Evolutionary conservation across 345 rosid species (phyloP).

Genomic region (Eucalyptus tenuipes): DNA sequence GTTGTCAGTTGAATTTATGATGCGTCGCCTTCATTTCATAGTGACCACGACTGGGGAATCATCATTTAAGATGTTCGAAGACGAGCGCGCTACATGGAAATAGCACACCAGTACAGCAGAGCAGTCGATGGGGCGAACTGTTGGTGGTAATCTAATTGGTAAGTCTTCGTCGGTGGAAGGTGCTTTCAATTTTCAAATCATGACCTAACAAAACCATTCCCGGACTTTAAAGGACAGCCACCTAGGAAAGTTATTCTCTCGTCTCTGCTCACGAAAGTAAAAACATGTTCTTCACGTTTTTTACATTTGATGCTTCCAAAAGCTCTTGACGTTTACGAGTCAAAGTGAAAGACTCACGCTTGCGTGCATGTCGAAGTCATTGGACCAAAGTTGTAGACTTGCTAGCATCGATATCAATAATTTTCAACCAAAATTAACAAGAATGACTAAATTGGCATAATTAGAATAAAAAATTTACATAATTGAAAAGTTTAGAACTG

Average conservation of each 20-base stretch:
- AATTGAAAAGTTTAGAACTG: accelerated
- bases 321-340: neutral
- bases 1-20: neutral
- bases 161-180: neutral
- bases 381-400: neutral
- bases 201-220: neutral
- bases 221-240: neutral
- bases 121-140: neutral
- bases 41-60: neutral
- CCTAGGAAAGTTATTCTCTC: neutral
- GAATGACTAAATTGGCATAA: neutral
- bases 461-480: neutral
- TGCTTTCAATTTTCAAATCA: neutral
- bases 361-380: neutral
- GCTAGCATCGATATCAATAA: accelerated
- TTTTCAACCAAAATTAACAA: accelerated
- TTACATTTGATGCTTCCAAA: neutral
- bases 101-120: neutral
- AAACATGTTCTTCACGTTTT: neutral
- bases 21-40: neutral
- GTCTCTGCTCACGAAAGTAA: neutral
- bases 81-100: neutral
- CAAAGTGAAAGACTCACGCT: neutral
- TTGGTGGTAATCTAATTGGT: neutral
- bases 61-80: neutral